Percentiles rank a stretch among this genome's conserved stretches.
phyloP scores from a whole-genome alignment of 2,329 filamentous ascomycete species.

The Byssothecium circinans region DNA sequence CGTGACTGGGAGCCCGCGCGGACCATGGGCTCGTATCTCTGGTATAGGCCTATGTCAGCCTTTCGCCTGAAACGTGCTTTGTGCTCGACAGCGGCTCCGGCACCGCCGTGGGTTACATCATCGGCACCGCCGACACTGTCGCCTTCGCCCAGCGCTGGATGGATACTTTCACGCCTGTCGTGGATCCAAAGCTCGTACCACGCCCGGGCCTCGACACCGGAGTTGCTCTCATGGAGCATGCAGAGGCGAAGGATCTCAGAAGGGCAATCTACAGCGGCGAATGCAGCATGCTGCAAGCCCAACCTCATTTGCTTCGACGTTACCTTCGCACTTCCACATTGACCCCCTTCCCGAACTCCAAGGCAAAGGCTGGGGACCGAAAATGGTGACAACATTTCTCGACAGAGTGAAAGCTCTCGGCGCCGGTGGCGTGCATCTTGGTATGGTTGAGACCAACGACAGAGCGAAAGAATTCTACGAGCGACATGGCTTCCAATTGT shows the following conservation, averaged over 20 bases:
- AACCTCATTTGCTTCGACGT: conserved; percentile 18
- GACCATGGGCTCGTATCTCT: conserved; percentile 35
- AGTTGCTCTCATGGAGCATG: conserved; percentile 21
- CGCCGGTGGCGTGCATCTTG: conserved; percentile 39
- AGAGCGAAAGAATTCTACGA: conserved; percentile 34
- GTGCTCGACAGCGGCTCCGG: conserved; percentile 40
- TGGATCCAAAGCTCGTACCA: conserved; percentile 25
- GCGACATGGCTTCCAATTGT: conserved; percentile 26
- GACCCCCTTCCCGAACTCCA: conserved; percentile 40
- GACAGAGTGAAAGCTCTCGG: conserved; percentile 22
- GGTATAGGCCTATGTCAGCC: conserved; percentile 38
- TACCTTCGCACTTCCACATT: conserved; percentile 45
- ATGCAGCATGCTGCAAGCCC: conserved; percentile 26
- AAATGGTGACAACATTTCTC: conserved; percentile 31
- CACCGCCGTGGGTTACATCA: conserved; percentile 42
- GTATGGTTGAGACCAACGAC: conserved; percentile 37
- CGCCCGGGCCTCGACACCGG: conserved; percentile 7
- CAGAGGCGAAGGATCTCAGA: conserved; percentile 19
- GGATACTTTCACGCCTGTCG: conserved; percentile 25
- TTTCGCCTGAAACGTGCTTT: conserved; percentile 36
- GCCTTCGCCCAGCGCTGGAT: conserved; percentile 31
- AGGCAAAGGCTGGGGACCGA: conserved; percentile 33
- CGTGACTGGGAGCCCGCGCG: conserved; percentile 30
- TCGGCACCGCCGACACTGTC: conserved; percentile 35
- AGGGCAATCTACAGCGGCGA: conserved; percentile 21